Evolutionary conservation across 768 basidiomycete species (phyloP), one percentile per base, ranked within the genome.

Genomic region (Hydnomerulius pinastri): DNA sequence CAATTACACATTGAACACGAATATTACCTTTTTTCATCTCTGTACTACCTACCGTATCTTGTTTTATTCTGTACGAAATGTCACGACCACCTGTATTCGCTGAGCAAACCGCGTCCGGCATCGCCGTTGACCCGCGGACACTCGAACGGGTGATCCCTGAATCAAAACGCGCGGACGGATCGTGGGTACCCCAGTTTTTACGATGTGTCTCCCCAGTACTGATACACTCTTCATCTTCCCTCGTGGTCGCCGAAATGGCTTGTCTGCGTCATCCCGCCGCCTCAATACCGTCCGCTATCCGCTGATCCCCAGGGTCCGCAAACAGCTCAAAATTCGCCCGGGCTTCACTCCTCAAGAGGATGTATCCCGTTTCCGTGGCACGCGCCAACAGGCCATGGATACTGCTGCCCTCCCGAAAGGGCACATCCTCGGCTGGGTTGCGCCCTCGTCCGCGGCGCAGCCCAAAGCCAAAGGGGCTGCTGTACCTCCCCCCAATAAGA

Each of bases 291-390:
- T 43, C 55, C 58, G 48, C 61, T 35, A 52, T 46, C 20, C 39
- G 37, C 38, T 17, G 28, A 46, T 37, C 8, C 51, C 51, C 67
- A 97, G 94, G 41, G 69, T 91, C 28, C 86, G 94, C 54, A 96
- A 94, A 71, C 81, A 94, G 70, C 74, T 88, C 49, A 94, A 87
- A 74, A 86, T 98, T 56, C 79, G 94, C 23, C 94, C 92, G 3
- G 94, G 94, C 0, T 98, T 87, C 71, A 96, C 92, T 4, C 94
- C 94, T 0, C 92, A 94, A 70, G 94, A 98, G 69, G 94, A 98
- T 70, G 80, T 95, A 7, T 78, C 81, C n/a, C 83, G 86, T 41
- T 98, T 94, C 70, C 81, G 91, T 46, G 83, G 89, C 35, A 80
- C 83, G 38, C 82, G 84, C 45, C 90, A 92, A 65, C 77, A 83